phyloP scores from a whole-genome alignment of 179 eudicot species.

The Sideroxylon spinosum region DNA sequence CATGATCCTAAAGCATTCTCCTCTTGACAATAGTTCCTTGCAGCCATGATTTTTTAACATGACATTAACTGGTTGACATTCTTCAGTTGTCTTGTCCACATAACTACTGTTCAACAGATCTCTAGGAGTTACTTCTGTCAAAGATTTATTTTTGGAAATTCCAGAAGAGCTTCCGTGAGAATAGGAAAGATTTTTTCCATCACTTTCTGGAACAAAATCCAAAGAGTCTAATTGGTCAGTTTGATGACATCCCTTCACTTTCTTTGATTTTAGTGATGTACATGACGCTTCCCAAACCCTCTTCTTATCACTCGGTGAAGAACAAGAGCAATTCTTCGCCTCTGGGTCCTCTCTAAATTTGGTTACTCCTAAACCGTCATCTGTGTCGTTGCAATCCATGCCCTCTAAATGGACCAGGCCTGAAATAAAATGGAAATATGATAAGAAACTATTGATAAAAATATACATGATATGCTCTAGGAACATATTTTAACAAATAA shows the following conservation, averaged over 20 bases:
- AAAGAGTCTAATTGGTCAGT: slow-evolving; percentile 31
- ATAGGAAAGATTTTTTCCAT: slow-evolving; percentile 23
- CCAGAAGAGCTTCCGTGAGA: slow-evolving; percentile 26
- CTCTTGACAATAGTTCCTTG: slow-evolving; percentile 21
- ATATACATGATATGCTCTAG: not conserved
- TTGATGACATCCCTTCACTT: slow-evolving; percentile 70
- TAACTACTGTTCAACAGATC: slow-evolving; percentile 24
- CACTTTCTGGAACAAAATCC: slow-evolving; percentile 26
- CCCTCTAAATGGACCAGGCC: slow-evolving; percentile 26
- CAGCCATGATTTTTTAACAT: slow-evolving; percentile 13
- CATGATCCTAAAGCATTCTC: slow-evolving; percentile 44
- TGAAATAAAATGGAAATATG: slow-evolving; percentile 10
- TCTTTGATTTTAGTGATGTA: slow-evolving; percentile 73
- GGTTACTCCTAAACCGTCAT: slow-evolving; percentile 21
- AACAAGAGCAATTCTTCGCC: slow-evolving; percentile 33
- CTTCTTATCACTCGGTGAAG: slow-evolving; percentile 41
- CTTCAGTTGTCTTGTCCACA: slow-evolving; percentile 23
- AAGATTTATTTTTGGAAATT: slow-evolving; percentile 18
- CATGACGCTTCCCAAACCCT: slow-evolving; percentile 63
- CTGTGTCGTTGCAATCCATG: slow-evolving; percentile 21
- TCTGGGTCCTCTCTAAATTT: slow-evolving; percentile 23
- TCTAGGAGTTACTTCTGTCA: slow-evolving; percentile 22
- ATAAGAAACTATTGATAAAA: slow-evolving; percentile 15
- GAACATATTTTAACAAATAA: not conserved
- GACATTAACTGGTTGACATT: slow-evolving; percentile 17